Base-by-base conservation (phyloP, 768 basidiomycete genomes). In the Sistotremastrum niveocremeum region DNA sequence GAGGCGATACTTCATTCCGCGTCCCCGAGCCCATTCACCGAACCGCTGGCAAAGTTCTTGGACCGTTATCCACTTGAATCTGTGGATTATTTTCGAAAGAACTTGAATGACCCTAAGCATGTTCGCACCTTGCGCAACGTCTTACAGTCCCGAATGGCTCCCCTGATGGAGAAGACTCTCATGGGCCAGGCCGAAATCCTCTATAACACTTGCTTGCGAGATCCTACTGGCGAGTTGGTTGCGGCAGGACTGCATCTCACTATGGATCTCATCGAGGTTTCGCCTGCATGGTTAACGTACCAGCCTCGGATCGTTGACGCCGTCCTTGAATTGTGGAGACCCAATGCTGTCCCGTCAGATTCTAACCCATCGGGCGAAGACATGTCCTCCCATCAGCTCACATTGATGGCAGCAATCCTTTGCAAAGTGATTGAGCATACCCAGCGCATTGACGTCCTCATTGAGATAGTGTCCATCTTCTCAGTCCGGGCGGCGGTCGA, bases 1-100 rank as follows among this genome's bases (percentile, higher is more conserved):
- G 95, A 99, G 62, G 74, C 84, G 0, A 77, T 81, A 49, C 79
- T 99, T 68, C 86, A 91, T 54, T 94, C 90, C 57, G 89, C 90
- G 1, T 77, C 79, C 10, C 74, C 71, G 45, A 94, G 84, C 54
- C 91, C 91, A 1, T 97, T 99, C 64, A 95, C 94, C 1, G 79
- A 86, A 49, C 93, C 91, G 5, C 65, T 98, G 41, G 89, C 85
- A 12, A 80, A 81, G 59, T 98, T 91, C 62, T 72, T 98, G 20
- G 80, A 97, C 61, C 81, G 88, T 6, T 98, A 95, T 62, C 83
- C 89, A 1, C 67, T 63, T 3, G 86, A 97, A 55, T 84, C 89
- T 2, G 72, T 87, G 20, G 79, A 87, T 42, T 88, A 87, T 60
- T 84, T 99, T 61, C 65, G 90, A 52, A 72, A 74, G 7, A 76